phyloP scores from a whole-genome alignment of 768 basidiomycete genomes.

The Leucocoprinus sp. region DNA sequence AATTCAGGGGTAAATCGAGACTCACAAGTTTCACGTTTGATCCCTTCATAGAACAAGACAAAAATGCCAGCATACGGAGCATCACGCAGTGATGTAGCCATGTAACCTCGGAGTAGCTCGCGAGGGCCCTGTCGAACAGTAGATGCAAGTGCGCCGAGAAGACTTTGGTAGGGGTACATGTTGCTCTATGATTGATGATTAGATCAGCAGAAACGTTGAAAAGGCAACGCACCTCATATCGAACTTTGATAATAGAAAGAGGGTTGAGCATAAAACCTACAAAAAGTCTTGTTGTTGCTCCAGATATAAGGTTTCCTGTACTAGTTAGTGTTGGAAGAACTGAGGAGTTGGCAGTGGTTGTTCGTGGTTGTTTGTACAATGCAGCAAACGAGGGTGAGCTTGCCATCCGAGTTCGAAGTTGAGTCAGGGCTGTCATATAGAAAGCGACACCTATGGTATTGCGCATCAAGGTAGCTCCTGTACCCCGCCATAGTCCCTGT shows the following conservation, averaged over 20 bases:
- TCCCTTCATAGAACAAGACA: conserved; percentile 78
- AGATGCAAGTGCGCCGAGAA: conserved; percentile 49
- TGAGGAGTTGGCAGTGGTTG: conserved; percentile 19
- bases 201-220: background rate
- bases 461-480: conserved; percentile 67
- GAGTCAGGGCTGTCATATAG: conserved; percentile 83
- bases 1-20: background rate
- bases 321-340: conserved; percentile 64
- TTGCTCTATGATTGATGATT: conserved; percentile 48
- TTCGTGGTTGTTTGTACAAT: conserved; percentile 17
- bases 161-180: conserved; percentile 60
- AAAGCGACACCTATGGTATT: conserved; percentile 91
- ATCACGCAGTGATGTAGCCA: conserved; percentile 86
- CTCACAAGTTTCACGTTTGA: conserved; percentile 68
- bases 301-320: conserved; percentile 80
- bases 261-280: conserved; percentile 87
- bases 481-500: conserved; percentile 82
- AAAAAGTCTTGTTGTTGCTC: conserved; percentile 69
- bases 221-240: conserved; percentile 66
- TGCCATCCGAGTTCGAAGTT: conserved; percentile 72
- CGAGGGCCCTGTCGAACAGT: conserved; percentile 66
- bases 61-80: conserved; percentile 93
- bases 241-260: conserved; percentile 84
- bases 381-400: conserved; percentile 59
- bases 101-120: conserved; percentile 78